These are phyloP conservation scores for Erodium trifolium DNA, from an alignment of 441 rosid genomes.

Conservation along the genomic window DNA sequence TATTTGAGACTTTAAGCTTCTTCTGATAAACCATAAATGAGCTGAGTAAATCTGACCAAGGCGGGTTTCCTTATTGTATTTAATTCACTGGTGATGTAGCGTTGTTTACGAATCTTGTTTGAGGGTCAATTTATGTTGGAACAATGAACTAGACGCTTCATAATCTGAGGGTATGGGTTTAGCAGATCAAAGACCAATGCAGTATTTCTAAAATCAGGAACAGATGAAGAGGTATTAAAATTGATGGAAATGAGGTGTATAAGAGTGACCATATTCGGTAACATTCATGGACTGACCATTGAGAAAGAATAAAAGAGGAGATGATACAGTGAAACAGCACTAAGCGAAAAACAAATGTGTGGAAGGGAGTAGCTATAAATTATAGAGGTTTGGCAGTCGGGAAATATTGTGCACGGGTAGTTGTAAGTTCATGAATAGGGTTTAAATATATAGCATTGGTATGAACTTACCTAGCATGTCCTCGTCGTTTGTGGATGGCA, in stretches of 20 bases:
- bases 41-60: background rate
- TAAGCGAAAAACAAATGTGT: background rate
- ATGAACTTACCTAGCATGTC: slow-evolving; percentile 64
- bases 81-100: background rate
- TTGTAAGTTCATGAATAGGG: background rate
- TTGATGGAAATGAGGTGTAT: background rate
- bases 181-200: background rate
- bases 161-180: background rate
- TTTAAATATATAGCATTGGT: slow-evolving; percentile 3
- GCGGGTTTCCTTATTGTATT: background rate
- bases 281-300: background rate
- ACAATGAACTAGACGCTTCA: background rate
- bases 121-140: background rate
- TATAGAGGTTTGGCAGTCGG: background rate
- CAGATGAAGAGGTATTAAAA: background rate
- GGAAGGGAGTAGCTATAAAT: background rate
- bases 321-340: background rate
- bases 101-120: background rate
- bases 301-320: background rate
- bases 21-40: background rate
- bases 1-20: background rate
- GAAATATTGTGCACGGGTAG: background rate
- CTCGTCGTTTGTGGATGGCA: slow-evolving; percentile 62
- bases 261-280: background rate
- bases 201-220: background rate